Evolutionary conservation across 2,329 filamentous ascomycete genomes (phyloP).

Genomic region (Fusarium sambucinum): DNA sequence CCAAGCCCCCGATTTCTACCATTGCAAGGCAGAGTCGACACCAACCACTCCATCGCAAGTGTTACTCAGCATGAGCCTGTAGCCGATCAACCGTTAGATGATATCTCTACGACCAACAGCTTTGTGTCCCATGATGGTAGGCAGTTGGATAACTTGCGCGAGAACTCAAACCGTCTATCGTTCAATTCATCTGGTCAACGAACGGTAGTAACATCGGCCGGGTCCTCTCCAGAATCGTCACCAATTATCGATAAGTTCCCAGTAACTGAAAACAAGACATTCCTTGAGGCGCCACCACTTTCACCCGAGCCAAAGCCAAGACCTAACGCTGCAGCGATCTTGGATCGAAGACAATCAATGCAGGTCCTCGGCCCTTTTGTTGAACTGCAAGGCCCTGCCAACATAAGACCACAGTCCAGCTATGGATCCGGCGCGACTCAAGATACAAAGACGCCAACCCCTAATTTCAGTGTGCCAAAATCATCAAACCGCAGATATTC

Average conservation of each 20-base stretch:
- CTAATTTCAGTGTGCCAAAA: conserved; percentile 68
- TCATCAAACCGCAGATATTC: conserved; percentile 61
- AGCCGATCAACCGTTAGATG: conserved; percentile 62
- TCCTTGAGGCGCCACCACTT: conserved; percentile 41
- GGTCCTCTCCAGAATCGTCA: conserved; percentile 66
- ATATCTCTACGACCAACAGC: conserved; percentile 69
- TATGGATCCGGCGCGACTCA: conserved; percentile 26
- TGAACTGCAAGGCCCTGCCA: conserved; percentile 53
- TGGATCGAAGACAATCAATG: conserved; percentile 65
- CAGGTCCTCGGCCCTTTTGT: conserved; percentile 60
- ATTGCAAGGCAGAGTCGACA: conserved; percentile 27
- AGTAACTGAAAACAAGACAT: conserved; percentile 36
- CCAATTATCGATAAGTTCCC: conserved; percentile 66
- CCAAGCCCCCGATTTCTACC: conserved; percentile 32
- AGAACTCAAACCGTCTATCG: conserved; percentile 69
- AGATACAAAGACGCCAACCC: conserved; percentile 49
- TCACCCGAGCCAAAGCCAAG: conserved; percentile 57
- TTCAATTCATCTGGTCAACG: conserved; percentile 71
- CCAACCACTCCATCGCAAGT: conserved; percentile 28
- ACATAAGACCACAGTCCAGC: conserved; percentile 41
- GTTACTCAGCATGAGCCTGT: conserved; percentile 42
- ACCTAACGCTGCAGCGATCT: conserved; percentile 66
- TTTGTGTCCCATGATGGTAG: conserved; percentile 69
- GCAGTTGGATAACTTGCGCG: conserved; percentile 68
- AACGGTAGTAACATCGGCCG: conserved; percentile 69